Evolutionary conservation across 805 yeast species (phyloP).

Genomic region (Schwanniomyces occidentalis): DNA sequence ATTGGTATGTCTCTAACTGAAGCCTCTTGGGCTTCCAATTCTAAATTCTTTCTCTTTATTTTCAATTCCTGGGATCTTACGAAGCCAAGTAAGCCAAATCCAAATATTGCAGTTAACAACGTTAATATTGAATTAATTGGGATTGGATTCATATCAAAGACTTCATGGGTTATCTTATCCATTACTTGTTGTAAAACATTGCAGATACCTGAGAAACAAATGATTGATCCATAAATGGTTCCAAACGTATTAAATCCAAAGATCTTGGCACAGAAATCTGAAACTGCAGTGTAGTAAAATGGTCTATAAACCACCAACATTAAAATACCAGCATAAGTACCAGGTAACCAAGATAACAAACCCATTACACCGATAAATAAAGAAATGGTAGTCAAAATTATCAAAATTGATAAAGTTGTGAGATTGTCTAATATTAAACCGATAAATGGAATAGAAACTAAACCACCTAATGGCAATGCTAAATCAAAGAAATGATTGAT

Average conservation of each 20-base stretch:
- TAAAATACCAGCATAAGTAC: constrained; percentile 69
- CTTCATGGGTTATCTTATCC: constrained; percentile 69
- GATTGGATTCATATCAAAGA: constrained; percentile 70
- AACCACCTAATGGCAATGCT: constrained; percentile 87
- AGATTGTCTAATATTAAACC: constrained; percentile 78
- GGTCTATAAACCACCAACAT: constrained; percentile 84
- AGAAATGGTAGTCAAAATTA: constrained; percentile 54
- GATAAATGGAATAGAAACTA: constrained; percentile 82
- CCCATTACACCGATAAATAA: constrained; percentile 72
- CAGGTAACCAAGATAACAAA: constrained; percentile 50
- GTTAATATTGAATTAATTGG: constrained; percentile 70
- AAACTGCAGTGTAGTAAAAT: constrained; percentile 87
- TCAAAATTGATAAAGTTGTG: constrained; percentile 58
- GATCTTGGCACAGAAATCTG: constrained; percentile 89
- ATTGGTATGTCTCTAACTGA: constrained; percentile 46
- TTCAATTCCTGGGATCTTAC: constrained; percentile 42
- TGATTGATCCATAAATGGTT: constrained; percentile 83
- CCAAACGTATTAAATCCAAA: constrained; percentile 94
- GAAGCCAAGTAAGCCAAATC: constrained; percentile 42
- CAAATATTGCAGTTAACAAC: constrained; percentile 52
- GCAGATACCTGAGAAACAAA: constrained; percentile 78
- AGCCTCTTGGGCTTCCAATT: constrained; percentile 65
- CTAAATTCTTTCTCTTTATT: constrained; percentile 53
- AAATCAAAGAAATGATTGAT: constrained; percentile 79
- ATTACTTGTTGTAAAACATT: constrained; percentile 70